Conservation (phyloP, 2,329 filamentous ascomycete species). For the Paecilomyces formosus region DNA sequence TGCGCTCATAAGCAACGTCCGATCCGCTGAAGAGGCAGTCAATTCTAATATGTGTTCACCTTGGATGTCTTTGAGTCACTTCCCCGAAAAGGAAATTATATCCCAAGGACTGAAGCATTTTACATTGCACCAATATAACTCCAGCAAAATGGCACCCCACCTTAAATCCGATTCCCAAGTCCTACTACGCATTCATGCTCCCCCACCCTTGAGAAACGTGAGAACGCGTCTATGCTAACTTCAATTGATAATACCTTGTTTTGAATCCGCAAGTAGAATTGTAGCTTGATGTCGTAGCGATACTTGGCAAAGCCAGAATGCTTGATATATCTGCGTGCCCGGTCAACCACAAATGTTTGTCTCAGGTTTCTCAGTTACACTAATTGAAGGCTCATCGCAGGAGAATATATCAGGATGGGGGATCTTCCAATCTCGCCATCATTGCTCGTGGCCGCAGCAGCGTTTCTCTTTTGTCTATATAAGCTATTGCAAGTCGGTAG, state of each 20-base stretch:
- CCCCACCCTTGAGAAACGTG: background rate
- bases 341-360: background rate
- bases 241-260: background rate
- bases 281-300: background rate
- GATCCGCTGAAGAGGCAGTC: too few relatives aligned
- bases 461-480: background rate
- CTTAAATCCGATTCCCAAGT: too few relatives aligned
- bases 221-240: background rate
- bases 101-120: too few relatives aligned
- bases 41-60: too few relatives aligned
- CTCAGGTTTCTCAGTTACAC: background rate
- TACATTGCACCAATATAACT: too few relatives aligned
- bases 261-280: background rate
- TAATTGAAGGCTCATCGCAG: background rate
- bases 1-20: too few relatives aligned
- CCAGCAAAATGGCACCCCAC: too few relatives aligned
- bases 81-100: too few relatives aligned
- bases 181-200: background rate
- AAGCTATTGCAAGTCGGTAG: constrained; percentile 3
- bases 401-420: background rate
- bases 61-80: too few relatives aligned
- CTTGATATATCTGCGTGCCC: background rate
- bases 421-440: background rate
- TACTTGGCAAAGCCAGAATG: background rate
- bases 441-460: background rate